Base-by-base conservation (phyloP, 2,329 filamentous ascomycete species). In the Didymellaceae sp. region DNA sequence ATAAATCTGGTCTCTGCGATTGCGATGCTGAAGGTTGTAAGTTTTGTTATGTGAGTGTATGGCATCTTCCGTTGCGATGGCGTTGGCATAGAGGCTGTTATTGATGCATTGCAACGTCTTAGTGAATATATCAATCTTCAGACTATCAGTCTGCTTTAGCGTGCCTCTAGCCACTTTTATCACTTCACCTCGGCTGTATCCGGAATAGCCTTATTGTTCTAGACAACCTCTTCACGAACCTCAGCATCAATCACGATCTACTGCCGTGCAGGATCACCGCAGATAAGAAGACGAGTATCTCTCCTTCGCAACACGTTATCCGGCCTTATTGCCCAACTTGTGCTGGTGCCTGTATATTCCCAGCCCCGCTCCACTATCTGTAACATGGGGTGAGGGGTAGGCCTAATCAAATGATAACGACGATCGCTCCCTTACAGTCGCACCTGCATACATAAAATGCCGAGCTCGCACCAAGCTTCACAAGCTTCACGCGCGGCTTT, bases 311-410 rank as follows among this genome's bases (percentile, higher is more conserved):
- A n/a, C 14, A 30, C 18, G 21, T 40, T 45, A 45, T 45, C 41
- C 28, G 34, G 47, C 13, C 35, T 30, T 34, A 39, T 14, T 51
- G 9, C 47, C 34, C n/a, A 31, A 25, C 28, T 32, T 13, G 35
- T 24, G 13, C 22, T 34, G 35, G 44, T 42, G 22, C 13, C 13
- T 37, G 34, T 32, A 17, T 34, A 34, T 13, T 32, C 25, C 34
- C 41, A 30, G 47, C 47, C 47, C 47, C 41, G 47, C 41, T 34
- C 30, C 24, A 26, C 34, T 51, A 51, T 40, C 41, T 51, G 28
- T 24, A 35, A 35, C 25, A 50, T 34, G 39, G 46, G 41, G 28
- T 35, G 41, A 51, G 47, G 41, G 47, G 47, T 30, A 22, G 21
- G 20, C 45, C 21, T 39, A 35, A 42, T 24, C 20, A 14, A 38